phyloP scores from a whole-genome alignment of 352 stramenopile species.

The Pythium folliculosum region DNA sequence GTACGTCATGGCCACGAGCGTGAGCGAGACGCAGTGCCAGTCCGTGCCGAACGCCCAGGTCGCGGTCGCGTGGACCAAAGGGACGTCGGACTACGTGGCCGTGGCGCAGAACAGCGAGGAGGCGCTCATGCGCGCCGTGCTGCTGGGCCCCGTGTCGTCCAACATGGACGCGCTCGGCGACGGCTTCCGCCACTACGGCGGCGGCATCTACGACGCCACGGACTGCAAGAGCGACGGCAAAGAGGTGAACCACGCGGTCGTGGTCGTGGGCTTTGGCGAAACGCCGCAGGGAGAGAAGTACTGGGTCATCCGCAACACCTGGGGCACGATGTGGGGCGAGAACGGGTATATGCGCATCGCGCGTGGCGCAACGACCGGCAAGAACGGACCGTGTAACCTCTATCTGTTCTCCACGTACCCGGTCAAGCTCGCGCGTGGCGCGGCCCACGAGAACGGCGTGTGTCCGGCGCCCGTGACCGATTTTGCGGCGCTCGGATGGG shows the following conservation, averaged over 20 bases:
- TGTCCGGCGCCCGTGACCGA: constrained; percentile 35
- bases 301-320: constrained; percentile 91
- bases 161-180: constrained; percentile 73
- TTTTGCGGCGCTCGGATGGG: constrained; percentile 44
- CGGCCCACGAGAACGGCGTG: constrained; percentile 24
- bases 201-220: constrained; percentile 83
- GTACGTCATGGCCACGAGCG: constrained; percentile 80
- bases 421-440: constrained; percentile 43
- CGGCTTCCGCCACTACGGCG: constrained; percentile 84
- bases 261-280: constrained; percentile 84
- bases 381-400: constrained; percentile 69
- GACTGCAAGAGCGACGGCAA: constrained; percentile 77
- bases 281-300: constrained; percentile 72
- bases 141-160: constrained; percentile 67
- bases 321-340: constrained; percentile 89
- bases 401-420: constrained; percentile 78
- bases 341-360: constrained; percentile 81
- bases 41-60: constrained; percentile 34
- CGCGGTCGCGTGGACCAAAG: constrained; percentile 50
- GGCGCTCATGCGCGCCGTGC: constrained; percentile 64
- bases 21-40: constrained; percentile 44
- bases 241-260: constrained; percentile 87
- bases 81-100: constrained; percentile 55
- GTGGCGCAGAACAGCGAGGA: constrained; percentile 53
- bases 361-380: constrained; percentile 32